Evolutionary conservation across 306 rosid species (phyloP).

Genomic region (Morella rubra): DNA sequence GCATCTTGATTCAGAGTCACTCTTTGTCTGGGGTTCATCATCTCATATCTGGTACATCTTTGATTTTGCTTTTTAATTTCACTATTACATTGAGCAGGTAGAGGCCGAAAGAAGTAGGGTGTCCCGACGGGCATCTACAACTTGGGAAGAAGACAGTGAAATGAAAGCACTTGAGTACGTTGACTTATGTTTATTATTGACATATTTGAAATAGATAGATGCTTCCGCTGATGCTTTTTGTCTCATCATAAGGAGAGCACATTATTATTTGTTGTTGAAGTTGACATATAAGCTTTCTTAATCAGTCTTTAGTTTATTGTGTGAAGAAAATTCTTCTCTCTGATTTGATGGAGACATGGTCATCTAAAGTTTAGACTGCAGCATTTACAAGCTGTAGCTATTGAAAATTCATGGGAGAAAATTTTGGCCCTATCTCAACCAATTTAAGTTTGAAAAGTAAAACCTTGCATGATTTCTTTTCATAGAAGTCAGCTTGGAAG

Average conservation of each 20-base stretch:
- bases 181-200: constrained; percentile 20
- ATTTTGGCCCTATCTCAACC: neutral
- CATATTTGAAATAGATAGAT: constrained; percentile 3
- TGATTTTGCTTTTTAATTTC: constrained; percentile 2
- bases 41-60: neutral
- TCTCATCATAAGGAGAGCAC: neutral
- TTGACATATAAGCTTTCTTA: neutral
- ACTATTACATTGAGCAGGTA: constrained; percentile 50
- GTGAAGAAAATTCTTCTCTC: neutral
- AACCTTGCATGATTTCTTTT: neutral
- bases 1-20: constrained; percentile 21
- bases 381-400: neutral
- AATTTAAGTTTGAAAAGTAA: neutral
- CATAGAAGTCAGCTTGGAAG: neutral
- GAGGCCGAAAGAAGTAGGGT: constrained; percentile 88
- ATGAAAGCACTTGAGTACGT: constrained; percentile 93
- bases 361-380: neutral
- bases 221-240: neutral
- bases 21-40: constrained; percentile 25
- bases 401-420: neutral
- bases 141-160: constrained; percentile 96
- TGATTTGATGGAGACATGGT: neutral
- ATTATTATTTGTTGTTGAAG: neutral
- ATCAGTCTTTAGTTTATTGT: neutral
- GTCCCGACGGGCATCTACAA: constrained; percentile 74